These are phyloP conservation scores for Phytopythium sindhum DNA, from an alignment of 352 stramenopile species.

Conservation along the genomic window DNA sequence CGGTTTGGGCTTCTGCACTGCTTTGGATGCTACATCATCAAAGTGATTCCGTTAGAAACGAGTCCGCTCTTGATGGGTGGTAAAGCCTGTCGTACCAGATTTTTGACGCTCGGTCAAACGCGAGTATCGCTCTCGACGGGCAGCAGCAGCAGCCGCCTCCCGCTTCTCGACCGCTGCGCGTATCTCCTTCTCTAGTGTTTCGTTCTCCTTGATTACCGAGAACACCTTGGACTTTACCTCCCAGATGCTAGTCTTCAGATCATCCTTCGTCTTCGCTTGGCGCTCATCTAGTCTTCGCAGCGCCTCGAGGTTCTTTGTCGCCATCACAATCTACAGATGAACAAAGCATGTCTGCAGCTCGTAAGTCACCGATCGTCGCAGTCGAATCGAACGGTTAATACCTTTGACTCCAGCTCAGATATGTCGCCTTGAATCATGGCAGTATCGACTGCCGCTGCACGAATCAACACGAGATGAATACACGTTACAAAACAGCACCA, in stretches of 20 bases:
- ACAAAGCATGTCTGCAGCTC: neutral
- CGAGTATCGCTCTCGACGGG: neutral
- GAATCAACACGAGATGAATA: neutral
- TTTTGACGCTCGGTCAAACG: slow-evolving; percentile 2
- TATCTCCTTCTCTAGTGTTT: slow-evolving; percentile 3
- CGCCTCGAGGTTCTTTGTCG: slow-evolving; percentile 6
- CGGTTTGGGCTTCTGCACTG: neutral
- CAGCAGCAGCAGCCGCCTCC: neutral
- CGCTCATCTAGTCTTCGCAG: neutral
- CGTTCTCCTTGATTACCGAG: neutral
- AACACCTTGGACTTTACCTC: neutral
- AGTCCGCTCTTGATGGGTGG: neutral
- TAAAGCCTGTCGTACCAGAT: neutral
- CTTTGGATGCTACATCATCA: neutral
- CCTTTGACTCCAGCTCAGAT: neutral
- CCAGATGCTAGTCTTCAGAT: neutral
- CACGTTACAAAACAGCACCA: neutral
- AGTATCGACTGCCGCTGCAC: neutral
- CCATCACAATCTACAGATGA: slow-evolving; percentile 3
- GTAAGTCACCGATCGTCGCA: no score
- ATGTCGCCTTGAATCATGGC: neutral
- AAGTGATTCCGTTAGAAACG: neutral
- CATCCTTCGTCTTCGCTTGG: neutral
- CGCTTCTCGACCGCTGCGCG: neutral
- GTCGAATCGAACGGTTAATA: no score